These are phyloP conservation scores for Kodamaea jinghongensis DNA, from an alignment of 805 yeast genomes.

Conservation along the genomic window DNA sequence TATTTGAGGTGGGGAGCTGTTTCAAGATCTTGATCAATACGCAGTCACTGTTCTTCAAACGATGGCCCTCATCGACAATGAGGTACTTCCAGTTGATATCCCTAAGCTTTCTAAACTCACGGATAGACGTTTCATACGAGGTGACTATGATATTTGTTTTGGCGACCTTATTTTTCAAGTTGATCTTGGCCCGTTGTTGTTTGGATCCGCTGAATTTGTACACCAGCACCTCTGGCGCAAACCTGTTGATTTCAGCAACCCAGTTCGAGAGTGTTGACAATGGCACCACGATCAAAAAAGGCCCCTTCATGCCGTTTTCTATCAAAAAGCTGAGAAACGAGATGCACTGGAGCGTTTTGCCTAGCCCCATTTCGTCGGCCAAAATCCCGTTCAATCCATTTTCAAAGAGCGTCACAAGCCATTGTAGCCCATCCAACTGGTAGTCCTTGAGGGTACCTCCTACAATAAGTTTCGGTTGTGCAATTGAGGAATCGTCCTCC, in stretches of 20 bases:
- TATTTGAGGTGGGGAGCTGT: slow-evolving; percentile 61
- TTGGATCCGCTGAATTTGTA: slow-evolving; percentile 66
- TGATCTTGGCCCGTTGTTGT: slow-evolving; percentile 48
- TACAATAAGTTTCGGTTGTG: slow-evolving; percentile 32
- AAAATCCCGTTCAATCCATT: slow-evolving; percentile 93
- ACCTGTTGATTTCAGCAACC: slow-evolving; percentile 66
- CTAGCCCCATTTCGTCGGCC: slow-evolving; percentile 98
- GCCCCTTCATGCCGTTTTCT: slow-evolving; percentile 77
- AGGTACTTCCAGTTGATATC: slow-evolving; percentile 71
- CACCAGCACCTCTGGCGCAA: slow-evolving; percentile 69
- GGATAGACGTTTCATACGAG: slow-evolving; percentile 75
- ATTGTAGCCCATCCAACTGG: slow-evolving; percentile 86
- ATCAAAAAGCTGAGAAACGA: slow-evolving; percentile 71
- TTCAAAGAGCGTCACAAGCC: slow-evolving; percentile 85
- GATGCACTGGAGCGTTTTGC: slow-evolving; percentile 89
- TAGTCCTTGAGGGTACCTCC: slow-evolving; percentile 71
- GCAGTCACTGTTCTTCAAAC: slow-evolving; percentile 83
- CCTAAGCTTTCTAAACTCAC: slow-evolving; percentile 59
- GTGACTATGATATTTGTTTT: slow-evolving; percentile 60
- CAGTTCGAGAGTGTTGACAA: slow-evolving; percentile 85
- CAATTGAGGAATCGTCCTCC: slow-evolving; percentile 7
- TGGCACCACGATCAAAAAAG: slow-evolving; percentile 77
- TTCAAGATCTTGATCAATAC: slow-evolving; percentile 70
- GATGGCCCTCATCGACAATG: slow-evolving; percentile 94
- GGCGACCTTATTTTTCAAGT: slow-evolving; percentile 21